Base-by-base conservation (phyloP, 495 filamentous ascomycete species). In the Xylaria curta region DNA sequence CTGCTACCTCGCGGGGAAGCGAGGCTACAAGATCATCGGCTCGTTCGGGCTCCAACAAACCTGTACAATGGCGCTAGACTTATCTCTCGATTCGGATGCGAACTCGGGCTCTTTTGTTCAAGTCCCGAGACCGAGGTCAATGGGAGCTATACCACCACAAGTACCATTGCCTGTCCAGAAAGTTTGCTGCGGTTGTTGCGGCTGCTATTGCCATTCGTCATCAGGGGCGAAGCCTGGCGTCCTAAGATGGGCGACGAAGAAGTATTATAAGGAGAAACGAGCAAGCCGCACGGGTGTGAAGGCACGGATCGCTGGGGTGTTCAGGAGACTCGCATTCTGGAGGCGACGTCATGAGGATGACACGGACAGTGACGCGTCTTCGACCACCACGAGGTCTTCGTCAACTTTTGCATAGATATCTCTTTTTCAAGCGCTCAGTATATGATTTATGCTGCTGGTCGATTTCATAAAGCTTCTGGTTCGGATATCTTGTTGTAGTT, bases 291-390 rank as follows among this genome's bases (percentile, higher is more conserved):
- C 4, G 12, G 36, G 54, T 26, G 3, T 62, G 1, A 71, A 21
- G 38, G 66, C 66, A 33, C 47, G 26, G 42, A 47, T 72, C 21
- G 17, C 65, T 12, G 49, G 69, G 24, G 72, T 40, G 46, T 56
- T 78, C 17, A 59, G 58, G 59, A 78, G 63, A 56, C 70, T 78
- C 4, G 74, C 72, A 13, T 78, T 76, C 58, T 75, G 76, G 74
- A 74, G 68, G 17, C 46, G 53, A 46, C 24, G 28, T 3, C 46
- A 56, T 36, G 26, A 4, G 2, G 2, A 60, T 9, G 69, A 60
- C 0, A 60, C 38, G 4, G 69, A 71, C 66, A 71, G 69, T 26
- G 69, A 71, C 12, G 24, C 21, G 33, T 71, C 69, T 17, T 56
- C 62, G 3, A 64, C 26, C 4, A 46, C 61, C 0, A 38, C 69